Base-by-base conservation (phyloP, 441 rosid species). In the Cnidoscolus chayamansa region DNA sequence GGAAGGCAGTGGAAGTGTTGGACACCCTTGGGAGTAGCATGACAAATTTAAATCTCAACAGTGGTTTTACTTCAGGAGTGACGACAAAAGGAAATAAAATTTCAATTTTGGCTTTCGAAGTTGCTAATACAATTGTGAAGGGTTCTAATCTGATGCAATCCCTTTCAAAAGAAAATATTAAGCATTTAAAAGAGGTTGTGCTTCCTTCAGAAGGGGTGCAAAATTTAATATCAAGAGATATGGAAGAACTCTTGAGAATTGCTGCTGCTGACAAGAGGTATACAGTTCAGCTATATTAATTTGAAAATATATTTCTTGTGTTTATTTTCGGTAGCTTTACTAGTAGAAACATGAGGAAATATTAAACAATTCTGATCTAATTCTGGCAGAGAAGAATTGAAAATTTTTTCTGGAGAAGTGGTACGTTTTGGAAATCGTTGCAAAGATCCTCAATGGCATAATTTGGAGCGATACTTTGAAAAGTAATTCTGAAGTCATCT, bases 391-490 rank as follows among this genome's bases (percentile, higher is more conserved):
- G 99, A 92, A 74, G 99, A 93, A 78, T 79, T 96, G 75, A 89
- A 84, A 84, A 79, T 96, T 63, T 93, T 96, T 78, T 85, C 94
- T 16, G 88, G 96, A 81, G 99, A 96, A 78, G 98, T 96, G 78
- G 94, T 96, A 60, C 98, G 99, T 67, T 96, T 96, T 81, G 99
- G 99, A 73, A 96, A 93, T 77, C 98, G 96, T 66, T 96, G 98
- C 80, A 93, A 90, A 85, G 99, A 96, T 86, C 99, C 97, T 82
- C 99, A 96, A 58, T 96, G 95, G 96, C 99, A 96, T 86, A 92
- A 90, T 80, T 84, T 96, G 76, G 94, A 93, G 71, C 97, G 98
- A 47, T 96, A 91, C 78, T 92, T 96, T 82, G 96, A 90, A 63
- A 96, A 93, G 99, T 92, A 87, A 85, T 80, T 72, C 48, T 37